These are phyloP conservation scores for Tylopilus cervinicoccineus DNA, from an alignment of 768 basidiomycete genomes.

Conservation along the genomic window DNA sequence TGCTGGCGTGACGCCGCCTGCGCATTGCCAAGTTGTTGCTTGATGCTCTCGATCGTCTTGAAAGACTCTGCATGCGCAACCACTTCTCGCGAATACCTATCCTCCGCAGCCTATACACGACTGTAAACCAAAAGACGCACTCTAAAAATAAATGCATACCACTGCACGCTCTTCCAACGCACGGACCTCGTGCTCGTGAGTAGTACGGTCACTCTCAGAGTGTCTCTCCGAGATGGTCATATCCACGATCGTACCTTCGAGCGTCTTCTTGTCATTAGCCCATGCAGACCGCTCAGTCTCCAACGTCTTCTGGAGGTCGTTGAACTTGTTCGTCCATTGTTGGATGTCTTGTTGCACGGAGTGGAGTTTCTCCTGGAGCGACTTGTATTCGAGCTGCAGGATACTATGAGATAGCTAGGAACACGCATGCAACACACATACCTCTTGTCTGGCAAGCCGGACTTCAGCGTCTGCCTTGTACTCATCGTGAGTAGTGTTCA, in stretches of 20 bases:
- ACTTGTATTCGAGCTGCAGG: slow-evolving; percentile 56
- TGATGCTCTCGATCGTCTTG: slow-evolving; percentile 62
- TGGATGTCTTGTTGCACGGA: slow-evolving; percentile 51
- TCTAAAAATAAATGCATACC: slow-evolving; percentile 34
- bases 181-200: slow-evolving; percentile 63
- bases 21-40: slow-evolving; percentile 52
- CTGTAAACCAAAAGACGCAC: not conserved
- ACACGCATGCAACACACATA: slow-evolving; percentile 34
- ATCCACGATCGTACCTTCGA: slow-evolving; percentile 81
- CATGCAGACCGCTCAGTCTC: slow-evolving; percentile 70
- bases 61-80: slow-evolving; percentile 82
- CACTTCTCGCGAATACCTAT: slow-evolving; percentile 77
- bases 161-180: slow-evolving; percentile 66
- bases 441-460: slow-evolving; percentile 65
- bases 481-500: slow-evolving; percentile 75
- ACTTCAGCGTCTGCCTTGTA: slow-evolving; percentile 71
- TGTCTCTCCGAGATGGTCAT: slow-evolving; percentile 71
- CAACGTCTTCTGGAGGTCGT: slow-evolving; percentile 58
- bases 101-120: slow-evolving; percentile 59
- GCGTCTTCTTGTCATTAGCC: slow-evolving; percentile 72
- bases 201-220: slow-evolving; percentile 57
- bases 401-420: not conserved
- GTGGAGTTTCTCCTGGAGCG: slow-evolving; percentile 60
- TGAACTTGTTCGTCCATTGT: slow-evolving; percentile 45
- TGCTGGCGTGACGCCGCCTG: slow-evolving; percentile 57